phyloP scores from a whole-genome alignment of 768 basidiomycete species.

The Neoboletus magnificus region DNA sequence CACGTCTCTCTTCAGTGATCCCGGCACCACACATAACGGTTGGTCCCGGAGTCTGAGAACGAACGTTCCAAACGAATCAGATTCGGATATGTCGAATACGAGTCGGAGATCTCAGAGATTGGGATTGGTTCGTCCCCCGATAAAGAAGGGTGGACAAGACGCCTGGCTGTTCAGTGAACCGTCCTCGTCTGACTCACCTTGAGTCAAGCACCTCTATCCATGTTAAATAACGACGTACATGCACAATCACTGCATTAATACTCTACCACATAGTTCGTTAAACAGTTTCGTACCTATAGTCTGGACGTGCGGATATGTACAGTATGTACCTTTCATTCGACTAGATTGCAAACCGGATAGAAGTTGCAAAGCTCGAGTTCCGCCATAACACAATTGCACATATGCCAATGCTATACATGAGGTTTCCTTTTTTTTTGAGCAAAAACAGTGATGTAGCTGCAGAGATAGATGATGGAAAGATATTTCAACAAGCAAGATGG shows the following conservation, averaged over 20 bases:
- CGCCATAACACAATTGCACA: too few species aligned
- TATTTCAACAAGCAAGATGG: too few species aligned
- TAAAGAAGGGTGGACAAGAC: background rate
- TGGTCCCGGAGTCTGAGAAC: slow-evolving; percentile 14
- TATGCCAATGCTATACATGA: too few species aligned
- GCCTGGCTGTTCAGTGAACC: slow-evolving; percentile 16
- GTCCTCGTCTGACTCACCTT: slow-evolving; percentile 5
- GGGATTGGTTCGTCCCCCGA: slow-evolving; percentile 1
- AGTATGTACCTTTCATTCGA: too few species aligned
- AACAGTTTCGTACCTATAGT: too few species aligned
- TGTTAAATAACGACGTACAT: background rate
- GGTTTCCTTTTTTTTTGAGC: too few species aligned
- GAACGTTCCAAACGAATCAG: background rate
- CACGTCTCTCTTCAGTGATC: background rate
- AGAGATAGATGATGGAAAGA: too few species aligned
- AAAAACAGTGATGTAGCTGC: too few species aligned
- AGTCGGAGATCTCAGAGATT: slow-evolving; percentile 11
- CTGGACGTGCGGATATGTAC: too few species aligned
- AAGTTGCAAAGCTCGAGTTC: too few species aligned
- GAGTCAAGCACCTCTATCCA: background rate
- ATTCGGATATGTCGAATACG: slow-evolving; percentile 22
- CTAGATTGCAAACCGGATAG: too few species aligned
- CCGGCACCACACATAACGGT: background rate
- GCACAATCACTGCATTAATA: background rate
- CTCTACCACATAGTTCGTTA: background rate